A percentile compares a stretch with the other conserved stretches of the same genome.
Conservation (phyloP, 345 rosid genomes). For the Cardiospermum halicacabum region DNA sequence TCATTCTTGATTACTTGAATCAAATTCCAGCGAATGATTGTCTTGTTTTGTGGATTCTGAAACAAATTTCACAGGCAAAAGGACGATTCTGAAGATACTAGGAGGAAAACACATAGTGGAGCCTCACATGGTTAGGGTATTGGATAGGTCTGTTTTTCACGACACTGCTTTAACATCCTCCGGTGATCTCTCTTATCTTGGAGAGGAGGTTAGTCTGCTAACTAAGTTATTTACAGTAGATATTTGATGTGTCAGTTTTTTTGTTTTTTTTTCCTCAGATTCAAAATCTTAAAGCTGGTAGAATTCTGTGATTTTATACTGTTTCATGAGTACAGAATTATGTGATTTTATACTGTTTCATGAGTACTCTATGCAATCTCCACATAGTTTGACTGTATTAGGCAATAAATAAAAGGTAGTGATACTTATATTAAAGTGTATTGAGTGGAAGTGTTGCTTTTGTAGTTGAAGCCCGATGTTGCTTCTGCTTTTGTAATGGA, state of each 20-base stretch:
- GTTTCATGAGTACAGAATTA: too few relatives aligned
- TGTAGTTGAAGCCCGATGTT: conserved; percentile 93
- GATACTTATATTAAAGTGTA: not conserved
- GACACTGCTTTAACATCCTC: conserved; percentile 80
- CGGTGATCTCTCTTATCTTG: conserved; percentile 92
- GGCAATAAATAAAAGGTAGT: not conserved
- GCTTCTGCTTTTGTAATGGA: conserved; percentile 99
- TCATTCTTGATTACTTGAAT: not conserved
- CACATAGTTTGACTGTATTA: not conserved
- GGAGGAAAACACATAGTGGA: conserved; percentile 99
- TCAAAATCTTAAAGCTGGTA: too few relatives aligned
- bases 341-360: too few relatives aligned
- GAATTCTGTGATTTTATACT: too few relatives aligned
- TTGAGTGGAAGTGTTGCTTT: conserved; percentile 10
- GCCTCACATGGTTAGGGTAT: conserved; percentile 82
- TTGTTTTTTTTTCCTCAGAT: too few relatives aligned
- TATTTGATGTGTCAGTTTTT: not conserved
- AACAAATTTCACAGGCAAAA: conserved; percentile 45
- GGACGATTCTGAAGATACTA: conserved; percentile 81
- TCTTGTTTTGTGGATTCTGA: not conserved
- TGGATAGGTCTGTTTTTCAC: conserved; percentile 87
- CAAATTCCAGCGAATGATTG: not conserved
- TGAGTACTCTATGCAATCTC: not conserved
- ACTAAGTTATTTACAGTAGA: not conserved
- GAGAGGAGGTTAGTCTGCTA: conserved; percentile 69